These are phyloP conservation scores for Zygosaccharomyces bailii DNA, from an alignment of 805 yeast genomes.

Conservation along the genomic window DNA sequence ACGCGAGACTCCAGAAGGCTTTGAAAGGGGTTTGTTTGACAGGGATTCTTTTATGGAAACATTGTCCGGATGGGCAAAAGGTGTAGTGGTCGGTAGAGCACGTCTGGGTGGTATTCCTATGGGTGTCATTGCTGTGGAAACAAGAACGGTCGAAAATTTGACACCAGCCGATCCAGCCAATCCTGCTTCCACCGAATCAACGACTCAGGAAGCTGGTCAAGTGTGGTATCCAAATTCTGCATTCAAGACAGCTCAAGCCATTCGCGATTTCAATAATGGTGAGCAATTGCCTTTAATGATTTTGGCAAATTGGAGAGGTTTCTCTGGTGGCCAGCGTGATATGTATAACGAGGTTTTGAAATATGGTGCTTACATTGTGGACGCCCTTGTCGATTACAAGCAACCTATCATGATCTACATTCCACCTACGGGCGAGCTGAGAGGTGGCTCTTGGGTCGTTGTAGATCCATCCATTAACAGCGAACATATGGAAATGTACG, in stretches of 20 bases:
- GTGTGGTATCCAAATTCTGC: constrained; percentile 99
- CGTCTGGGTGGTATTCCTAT: constrained; percentile 98
- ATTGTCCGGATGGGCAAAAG: constrained; percentile 96
- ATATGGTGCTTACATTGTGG: constrained; percentile 95
- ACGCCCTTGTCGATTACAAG: constrained; percentile 90
- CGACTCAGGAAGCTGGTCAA: constrained; percentile 95
- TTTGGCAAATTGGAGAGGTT: constrained; percentile 99
- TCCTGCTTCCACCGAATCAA: constrained; percentile 84
- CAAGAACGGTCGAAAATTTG: constrained; percentile 82
- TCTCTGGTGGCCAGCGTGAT: constrained; percentile 99
- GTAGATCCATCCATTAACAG: constrained; percentile 97
- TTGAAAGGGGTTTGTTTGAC: constrained; percentile 88
- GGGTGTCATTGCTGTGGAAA: constrained; percentile 97
- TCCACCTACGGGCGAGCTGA: constrained; percentile 96
- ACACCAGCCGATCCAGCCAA: constrained; percentile 98
- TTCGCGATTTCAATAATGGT: constrained; percentile 95
- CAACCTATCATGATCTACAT: constrained; percentile 97
- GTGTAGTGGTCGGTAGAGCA: constrained; percentile 98
- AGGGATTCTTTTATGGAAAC: constrained; percentile 93
- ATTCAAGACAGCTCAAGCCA: constrained; percentile 98
- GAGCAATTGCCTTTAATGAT: constrained; percentile 97
- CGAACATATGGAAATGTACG: constrained; percentile 99
- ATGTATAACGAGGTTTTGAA: constrained; percentile 98
- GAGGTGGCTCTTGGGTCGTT: constrained; percentile 99
- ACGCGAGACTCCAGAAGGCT: constrained; percentile 57